A percentile compares a stretch with the other conserved stretches of the same genome.
phyloP scores from a whole-genome alignment of 768 basidiomycete genomes.

The Leccinum arenicola region DNA sequence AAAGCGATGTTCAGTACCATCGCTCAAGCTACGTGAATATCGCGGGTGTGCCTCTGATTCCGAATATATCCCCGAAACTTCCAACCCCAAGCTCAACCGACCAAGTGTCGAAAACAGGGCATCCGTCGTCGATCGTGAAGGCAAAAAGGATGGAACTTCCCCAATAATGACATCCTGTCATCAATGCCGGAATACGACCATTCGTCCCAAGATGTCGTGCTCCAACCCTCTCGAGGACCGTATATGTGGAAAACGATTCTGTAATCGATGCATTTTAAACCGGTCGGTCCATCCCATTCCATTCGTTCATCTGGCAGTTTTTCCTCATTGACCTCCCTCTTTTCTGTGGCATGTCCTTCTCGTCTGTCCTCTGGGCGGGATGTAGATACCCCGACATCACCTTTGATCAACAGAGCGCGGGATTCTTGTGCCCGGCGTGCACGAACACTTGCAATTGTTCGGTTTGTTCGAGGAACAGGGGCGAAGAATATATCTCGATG shows the following conservation, averaged over 20 bases:
- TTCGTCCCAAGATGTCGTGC: constrained; percentile 36
- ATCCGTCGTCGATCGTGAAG: not conserved
- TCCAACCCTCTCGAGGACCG: constrained; percentile 17
- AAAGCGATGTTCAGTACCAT: constrained; percentile 11
- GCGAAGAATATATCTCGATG: constrained; percentile 43
- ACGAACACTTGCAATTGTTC: constrained; percentile 48
- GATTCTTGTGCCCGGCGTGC: constrained; percentile 47
- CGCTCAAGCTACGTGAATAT: constrained; percentile 17
- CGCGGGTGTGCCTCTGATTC: constrained; percentile 13
- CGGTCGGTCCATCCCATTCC: constrained; percentile 25
- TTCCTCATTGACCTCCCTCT: not conserved
- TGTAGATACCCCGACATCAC: constrained; percentile 39
- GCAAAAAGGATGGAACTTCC: not conserved
- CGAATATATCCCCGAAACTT: constrained; percentile 9
- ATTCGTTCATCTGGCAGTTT: not conserved
- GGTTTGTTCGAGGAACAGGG: constrained; percentile 40
- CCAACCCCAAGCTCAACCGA: constrained; percentile 7
- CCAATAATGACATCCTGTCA: constrained; percentile 30
- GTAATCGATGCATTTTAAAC: constrained; percentile 32
- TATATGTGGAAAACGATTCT: constrained; percentile 34
- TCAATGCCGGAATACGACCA: constrained; percentile 32
- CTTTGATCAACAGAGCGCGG: constrained; percentile 30
- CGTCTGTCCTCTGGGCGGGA: not conserved
- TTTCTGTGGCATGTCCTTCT: not conserved
- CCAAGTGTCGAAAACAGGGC: not conserved